Evolutionary conservation across 805 yeast genomes (phyloP).

Genomic region (Candida vartiovaarae): DNA sequence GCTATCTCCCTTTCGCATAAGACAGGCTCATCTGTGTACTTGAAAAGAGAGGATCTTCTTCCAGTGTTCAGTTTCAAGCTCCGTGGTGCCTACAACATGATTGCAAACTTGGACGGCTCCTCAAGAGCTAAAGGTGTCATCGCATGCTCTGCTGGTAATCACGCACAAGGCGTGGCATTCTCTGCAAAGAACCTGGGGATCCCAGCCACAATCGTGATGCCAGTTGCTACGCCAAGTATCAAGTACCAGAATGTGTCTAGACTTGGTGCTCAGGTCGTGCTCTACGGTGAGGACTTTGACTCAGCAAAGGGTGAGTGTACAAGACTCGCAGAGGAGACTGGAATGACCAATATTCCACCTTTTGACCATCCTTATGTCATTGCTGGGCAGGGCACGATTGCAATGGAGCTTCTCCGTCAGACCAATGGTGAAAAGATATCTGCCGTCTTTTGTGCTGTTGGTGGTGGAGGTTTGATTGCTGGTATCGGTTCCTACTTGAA

Average conservation of each 20-base stretch:
- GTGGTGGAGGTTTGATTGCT: slow-evolving; percentile 95
- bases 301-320: slow-evolving; percentile 89
- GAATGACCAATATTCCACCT: slow-evolving; percentile 91
- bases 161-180: slow-evolving; percentile 97
- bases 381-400: slow-evolving; percentile 99
- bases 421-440: slow-evolving; percentile 64
- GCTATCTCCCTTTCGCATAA: slow-evolving; percentile 72
- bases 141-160: slow-evolving; percentile 98
- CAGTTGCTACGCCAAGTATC: slow-evolving; percentile 92
- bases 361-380: slow-evolving; percentile 96
- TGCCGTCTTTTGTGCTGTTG: slow-evolving; percentile 89
- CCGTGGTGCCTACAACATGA: slow-evolving; percentile 97
- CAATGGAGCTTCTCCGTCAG: slow-evolving; percentile 87
- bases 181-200: slow-evolving; percentile 80
- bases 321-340: slow-evolving; percentile 59
- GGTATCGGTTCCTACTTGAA: slow-evolving; percentile 89
- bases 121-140: slow-evolving; percentile 76
- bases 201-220: slow-evolving; percentile 97
- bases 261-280: slow-evolving; percentile 89
- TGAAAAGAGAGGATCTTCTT: slow-evolving; percentile 87
- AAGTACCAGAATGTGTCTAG: slow-evolving; percentile 88
- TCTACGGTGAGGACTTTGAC: slow-evolving; percentile 92
- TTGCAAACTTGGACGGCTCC: slow-evolving; percentile 68
- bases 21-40: slow-evolving; percentile 64
- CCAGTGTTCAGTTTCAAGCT: slow-evolving; percentile 96